Percentiles rank a stretch among this genome's conserved stretches.
Conservation (phyloP, 2,329 filamentous ascomycete genomes). For the Epichloe brachyelytri region DNA sequence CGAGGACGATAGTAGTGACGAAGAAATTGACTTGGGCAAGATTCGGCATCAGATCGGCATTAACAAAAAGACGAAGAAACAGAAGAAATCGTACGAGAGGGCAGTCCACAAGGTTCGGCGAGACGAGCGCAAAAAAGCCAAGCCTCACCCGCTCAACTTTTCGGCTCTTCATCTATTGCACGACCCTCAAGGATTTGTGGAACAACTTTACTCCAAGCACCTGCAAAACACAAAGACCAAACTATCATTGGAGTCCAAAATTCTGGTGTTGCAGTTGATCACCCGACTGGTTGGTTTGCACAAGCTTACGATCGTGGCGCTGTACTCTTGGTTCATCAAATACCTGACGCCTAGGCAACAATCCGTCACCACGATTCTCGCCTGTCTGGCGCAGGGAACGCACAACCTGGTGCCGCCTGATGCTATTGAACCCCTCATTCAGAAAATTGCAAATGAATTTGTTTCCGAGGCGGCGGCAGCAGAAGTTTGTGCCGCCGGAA, state of each 20-base stretch:
- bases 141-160: conserved; percentile 85
- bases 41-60: conserved; percentile 77
- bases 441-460: conserved; percentile 97
- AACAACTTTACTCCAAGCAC: conserved; percentile 81
- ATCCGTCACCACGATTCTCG: conserved; percentile 84
- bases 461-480: conserved; percentile 86
- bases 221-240: conserved; percentile 77
- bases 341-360: conserved; percentile 79
- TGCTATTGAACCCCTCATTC: conserved; percentile 74
- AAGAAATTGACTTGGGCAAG: conserved; percentile 65
- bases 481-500: conserved; percentile 80
- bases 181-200: conserved; percentile 88
- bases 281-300: conserved; percentile 86
- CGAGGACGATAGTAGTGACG: conserved; percentile 78
- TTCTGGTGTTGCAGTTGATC: conserved; percentile 81
- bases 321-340: conserved; percentile 96
- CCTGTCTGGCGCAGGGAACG: conserved; percentile 80
- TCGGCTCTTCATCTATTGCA: conserved; percentile 88
- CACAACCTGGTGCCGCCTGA: conserved; percentile 89
- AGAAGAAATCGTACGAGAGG: conserved; percentile 62
- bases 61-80: conserved; percentile 95
- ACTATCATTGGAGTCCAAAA: conserved; percentile 75
- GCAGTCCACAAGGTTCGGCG: conserved; percentile 73
- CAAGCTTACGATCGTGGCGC: conserved; percentile 74
- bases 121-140: conserved; percentile 75